Base-by-base conservation (phyloP, 768 basidiomycete species). In the Baorangia bicolor region DNA sequence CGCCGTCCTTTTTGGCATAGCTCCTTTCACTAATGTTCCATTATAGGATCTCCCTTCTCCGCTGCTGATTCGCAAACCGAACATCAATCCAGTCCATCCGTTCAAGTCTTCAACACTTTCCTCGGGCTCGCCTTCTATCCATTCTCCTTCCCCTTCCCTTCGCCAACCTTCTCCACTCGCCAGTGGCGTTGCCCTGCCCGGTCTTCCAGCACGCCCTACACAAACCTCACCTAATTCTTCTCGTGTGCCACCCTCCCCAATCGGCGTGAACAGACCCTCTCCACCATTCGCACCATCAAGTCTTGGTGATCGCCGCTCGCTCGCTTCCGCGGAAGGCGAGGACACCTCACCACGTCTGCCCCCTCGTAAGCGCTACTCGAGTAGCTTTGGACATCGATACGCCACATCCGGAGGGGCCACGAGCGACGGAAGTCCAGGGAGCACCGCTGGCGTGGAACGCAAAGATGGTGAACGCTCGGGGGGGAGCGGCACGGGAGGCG, bases 381-480 rank as follows among this genome's bases (percentile, higher is more conserved):
- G 87, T 60, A 88, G 84, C 57, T 92, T 92, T 66, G 84, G 86
- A 11, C 84, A 91, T 68, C 79, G 90, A 41, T 88, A 88, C 66
- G 73, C 69, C 21, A 66, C 74, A 14, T 72, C 77, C 18, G 70
- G 73, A 30, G 74, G 78, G 51, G 67, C 76, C 2, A 73, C 77
- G 9, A 79, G 78, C 50, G 68, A 74, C 45, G 73, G 64, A 7
- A 69, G 68, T 25, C 59, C 68, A 13, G 61, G 61, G 7, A 64
- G 68, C 13, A 45, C 28, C 16, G 5, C 53, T 2, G 60, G 59
- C 3, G 30, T 44, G 9, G 65, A 63, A 31, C 64, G 64, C 55
- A 63, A 57, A 57, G 67, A 60, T 41, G 61, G 55, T 58, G 63
- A 59, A 18, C 63, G 60, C 14, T 53, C 65, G 45, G 38, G 51